Conservation (phyloP, 75 land plant genomes). For the Selaginella moellendorffii region DNA sequence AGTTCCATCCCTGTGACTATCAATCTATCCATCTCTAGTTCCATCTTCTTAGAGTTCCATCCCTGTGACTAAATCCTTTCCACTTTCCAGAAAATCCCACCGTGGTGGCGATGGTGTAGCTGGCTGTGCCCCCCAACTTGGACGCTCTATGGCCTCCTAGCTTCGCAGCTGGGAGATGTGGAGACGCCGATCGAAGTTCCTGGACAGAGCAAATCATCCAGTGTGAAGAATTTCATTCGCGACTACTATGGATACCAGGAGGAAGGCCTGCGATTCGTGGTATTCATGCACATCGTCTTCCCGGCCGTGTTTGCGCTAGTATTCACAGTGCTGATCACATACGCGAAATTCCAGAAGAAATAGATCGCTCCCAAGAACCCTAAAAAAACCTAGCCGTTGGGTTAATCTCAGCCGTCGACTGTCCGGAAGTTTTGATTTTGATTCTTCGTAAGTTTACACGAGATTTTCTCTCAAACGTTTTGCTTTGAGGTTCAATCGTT, state of each 20-base stretch:
- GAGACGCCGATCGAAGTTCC: not conserved
- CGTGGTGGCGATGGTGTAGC: not conserved
- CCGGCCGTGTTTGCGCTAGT: not conserved
- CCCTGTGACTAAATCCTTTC: too few species aligned
- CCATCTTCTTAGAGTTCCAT: too few species aligned
- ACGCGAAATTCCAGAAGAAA: conserved; percentile 2
- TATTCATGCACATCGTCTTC: not conserved
- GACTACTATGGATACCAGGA: not conserved
- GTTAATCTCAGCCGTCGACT: too few species aligned
- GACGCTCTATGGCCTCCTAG: not conserved
- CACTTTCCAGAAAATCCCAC: not conserved
- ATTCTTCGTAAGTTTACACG: too few species aligned
- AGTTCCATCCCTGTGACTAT: too few species aligned
- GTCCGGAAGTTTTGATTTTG: too few species aligned
- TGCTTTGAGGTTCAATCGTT: too few species aligned
- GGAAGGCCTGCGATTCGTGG: not conserved
- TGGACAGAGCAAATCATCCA: not conserved
- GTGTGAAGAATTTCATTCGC: not conserved
- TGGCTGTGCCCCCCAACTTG: not conserved
- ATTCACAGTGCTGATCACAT: not conserved
- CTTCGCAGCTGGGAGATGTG: not conserved
- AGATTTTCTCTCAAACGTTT: too few species aligned
- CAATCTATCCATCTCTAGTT: too few species aligned
- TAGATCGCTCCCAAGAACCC: too few species aligned
- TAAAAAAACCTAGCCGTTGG: too few species aligned